phyloP scores from a whole-genome alignment of 768 basidiomycete species.

The Bullera alba region DNA sequence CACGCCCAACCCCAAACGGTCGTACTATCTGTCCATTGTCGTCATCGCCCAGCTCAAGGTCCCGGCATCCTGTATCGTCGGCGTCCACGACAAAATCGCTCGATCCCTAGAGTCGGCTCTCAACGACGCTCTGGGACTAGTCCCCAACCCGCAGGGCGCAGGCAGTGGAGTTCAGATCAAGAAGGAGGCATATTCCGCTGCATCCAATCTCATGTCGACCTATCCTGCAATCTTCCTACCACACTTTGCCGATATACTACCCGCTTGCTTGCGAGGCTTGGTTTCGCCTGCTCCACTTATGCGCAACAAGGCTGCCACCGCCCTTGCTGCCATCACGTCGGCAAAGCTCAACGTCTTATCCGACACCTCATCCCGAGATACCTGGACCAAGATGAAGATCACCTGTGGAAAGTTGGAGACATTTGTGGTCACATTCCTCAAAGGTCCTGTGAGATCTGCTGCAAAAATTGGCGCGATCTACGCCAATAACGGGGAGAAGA shows the following conservation, averaged over 20 bases:
- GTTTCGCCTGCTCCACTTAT: conserved; percentile 7
- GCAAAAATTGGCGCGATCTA: conserved; percentile 13
- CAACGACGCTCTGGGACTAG: conserved; percentile 18
- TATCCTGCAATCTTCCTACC: conserved; percentile 38
- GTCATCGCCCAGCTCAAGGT: conserved; percentile 31
- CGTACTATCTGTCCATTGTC: conserved; percentile 38
- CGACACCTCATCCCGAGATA: conserved; percentile 14
- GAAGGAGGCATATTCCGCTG: conserved; percentile 30
- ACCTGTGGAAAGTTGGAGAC: conserved; percentile 14
- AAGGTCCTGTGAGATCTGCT: conserved; percentile 8
- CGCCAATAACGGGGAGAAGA: conserved; percentile 23
- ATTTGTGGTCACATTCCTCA: conserved; percentile 17
- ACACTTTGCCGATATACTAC: conserved; percentile 31
- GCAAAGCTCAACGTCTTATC: conserved; percentile 23
- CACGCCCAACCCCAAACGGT: conserved; percentile 40
- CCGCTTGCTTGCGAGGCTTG: conserved; percentile 21
- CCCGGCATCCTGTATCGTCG: conserved; percentile 23
- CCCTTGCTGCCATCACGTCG: conserved; percentile 25
- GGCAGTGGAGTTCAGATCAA: conserved; percentile 24
- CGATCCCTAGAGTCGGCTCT: conserved; percentile 30
- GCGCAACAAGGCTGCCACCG: conserved; percentile 27
- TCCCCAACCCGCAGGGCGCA: conserved; percentile 9
- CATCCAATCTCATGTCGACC: conserved; percentile 25
- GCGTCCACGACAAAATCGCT: conserved; percentile 34
- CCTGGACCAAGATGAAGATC: conserved; percentile 13